Evolutionary conservation across 176 grass and related monocot genomes (phyloP), one percentile per base, ranked within the genome.

Genomic region (Oryza glumipatula): DNA sequence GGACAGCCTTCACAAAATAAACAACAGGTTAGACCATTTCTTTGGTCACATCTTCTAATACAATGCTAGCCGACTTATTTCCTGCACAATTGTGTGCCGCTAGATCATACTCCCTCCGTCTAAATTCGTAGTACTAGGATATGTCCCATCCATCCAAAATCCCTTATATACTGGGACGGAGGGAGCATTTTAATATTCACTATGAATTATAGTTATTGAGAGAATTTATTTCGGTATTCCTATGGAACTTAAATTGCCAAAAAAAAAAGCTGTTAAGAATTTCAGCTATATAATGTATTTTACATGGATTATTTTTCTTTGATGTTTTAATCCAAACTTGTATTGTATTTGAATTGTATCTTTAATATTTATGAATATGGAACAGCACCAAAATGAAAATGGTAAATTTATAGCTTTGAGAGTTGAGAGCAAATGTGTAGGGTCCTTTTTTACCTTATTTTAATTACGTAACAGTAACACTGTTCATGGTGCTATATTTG

Each of bases 381-480:
- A 22, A 58, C 52, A 17, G 17, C 52, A 58, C 52, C 52, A 8
- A 17, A 58, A 58, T 14, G 14, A 52, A 52, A 6, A 56, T 63
- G 58, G 58, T 58, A 63, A 63, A 63, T 63, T 23, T 63, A 9
- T 9, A 63, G n/a, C 58, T 22, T 61, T 6, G 56, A 63, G 58
- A 23, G n/a, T 23, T 63, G 9, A 63, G 19, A 23, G 58, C n/a
- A 63, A 63, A 21, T 63, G 58, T 23, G 58, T 9, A 23, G 19
- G 21, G 7, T 63, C 58, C 58, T 63, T 63, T 63, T 22, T n/a
- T 23, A 63, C 58, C n/a, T 22, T 63, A 3, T 63, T 63, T 10
- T 10, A 63, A 9, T n/a, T 22, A 23, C n/a, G 54, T 41, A 60
- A 54, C 16, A 66, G 68, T 67, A 76, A 76, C 47, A 84, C 9